Percentiles rank a stretch among this genome's conserved stretches.
Evolutionary conservation across 176 grass and related monocot genomes (phyloP).

Genomic region (Paspalum vaginatum): DNA sequence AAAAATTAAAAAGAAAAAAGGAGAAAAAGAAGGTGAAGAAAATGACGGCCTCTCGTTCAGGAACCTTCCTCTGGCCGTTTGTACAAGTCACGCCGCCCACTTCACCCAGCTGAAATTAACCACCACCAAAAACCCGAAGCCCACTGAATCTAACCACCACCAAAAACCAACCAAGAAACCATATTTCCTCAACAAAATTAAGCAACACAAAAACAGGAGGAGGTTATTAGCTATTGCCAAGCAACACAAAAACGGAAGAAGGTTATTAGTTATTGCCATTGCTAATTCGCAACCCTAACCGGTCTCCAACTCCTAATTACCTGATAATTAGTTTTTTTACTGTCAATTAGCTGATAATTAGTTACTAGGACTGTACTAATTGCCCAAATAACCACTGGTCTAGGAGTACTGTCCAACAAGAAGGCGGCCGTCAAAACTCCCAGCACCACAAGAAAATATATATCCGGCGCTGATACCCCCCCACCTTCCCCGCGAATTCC

Average conservation of each 20-base stretch:
- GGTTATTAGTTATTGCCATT: neutral
- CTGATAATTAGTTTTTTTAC: too few species aligned
- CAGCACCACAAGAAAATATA: conserved; percentile 45
- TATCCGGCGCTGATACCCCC: conserved; percentile 32
- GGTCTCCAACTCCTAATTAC: neutral
- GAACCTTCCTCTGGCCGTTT: conserved; percentile 32
- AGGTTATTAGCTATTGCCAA: conserved; percentile 19
- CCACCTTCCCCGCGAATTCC: conserved; percentile 30
- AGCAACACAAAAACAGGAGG: too few species aligned
- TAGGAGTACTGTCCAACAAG: too few species aligned
- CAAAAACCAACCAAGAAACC: too few species aligned
- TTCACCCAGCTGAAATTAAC: neutral
- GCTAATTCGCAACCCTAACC: neutral
- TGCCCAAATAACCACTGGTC: neutral
- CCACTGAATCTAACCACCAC: neutral
- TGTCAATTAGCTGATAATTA: too few species aligned
- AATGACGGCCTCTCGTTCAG: conserved; percentile 19
- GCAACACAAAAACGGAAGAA: neutral
- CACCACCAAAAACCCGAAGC: neutral
- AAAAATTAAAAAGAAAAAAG: neutral
- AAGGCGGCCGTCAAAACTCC: neutral
- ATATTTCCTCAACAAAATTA: too few species aligned
- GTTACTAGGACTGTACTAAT: neutral
- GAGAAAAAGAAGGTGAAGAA: neutral
- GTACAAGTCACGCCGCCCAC: neutral